Conservation (phyloP, 176 grass and related monocot species). For the Oropetium thomaeum region DNA sequence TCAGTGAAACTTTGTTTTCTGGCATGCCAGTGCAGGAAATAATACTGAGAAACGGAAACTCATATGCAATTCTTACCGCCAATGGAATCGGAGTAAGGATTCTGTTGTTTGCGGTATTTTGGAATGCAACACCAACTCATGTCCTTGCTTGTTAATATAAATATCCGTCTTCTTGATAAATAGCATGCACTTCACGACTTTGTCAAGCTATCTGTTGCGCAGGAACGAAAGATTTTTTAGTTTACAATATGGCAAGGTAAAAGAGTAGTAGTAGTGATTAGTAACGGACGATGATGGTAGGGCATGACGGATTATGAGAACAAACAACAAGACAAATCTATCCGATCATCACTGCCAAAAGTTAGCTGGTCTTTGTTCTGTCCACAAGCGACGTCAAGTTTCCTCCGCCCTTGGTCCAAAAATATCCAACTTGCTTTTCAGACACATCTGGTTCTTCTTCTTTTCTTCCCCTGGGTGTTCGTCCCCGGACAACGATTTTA, state of each 20-base stretch:
- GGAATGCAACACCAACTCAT: slow-evolving; percentile 74
- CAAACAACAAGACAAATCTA: neutral
- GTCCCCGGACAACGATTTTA: neutral
- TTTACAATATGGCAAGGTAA: neutral
- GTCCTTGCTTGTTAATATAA: slow-evolving; percentile 7
- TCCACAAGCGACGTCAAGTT: neutral
- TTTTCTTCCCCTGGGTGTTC: neutral
- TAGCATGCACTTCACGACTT: slow-evolving; percentile 10
- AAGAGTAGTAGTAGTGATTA: neutral
- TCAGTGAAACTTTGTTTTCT: neutral
- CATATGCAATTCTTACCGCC: slow-evolving; percentile 40
- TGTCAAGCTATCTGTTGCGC: slow-evolving; percentile 5
- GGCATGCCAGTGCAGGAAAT: neutral
- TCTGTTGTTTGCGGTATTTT: slow-evolving; percentile 24
- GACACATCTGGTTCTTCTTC: neutral
- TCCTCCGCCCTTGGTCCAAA: neutral
- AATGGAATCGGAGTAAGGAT: slow-evolving; percentile 15
- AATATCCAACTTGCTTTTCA: neutral
- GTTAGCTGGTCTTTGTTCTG: neutral
- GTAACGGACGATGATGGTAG: neutral
- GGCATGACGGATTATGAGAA: neutral
- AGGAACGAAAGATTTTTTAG: neutral
- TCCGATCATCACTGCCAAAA: neutral
- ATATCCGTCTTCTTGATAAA: neutral
- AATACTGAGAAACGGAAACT: neutral